Evolutionary conservation across 352 stramenopile genomes (phyloP), one percentile per base, ranked within the genome.

Genomic region (Thraustochytrium sp.): DNA sequence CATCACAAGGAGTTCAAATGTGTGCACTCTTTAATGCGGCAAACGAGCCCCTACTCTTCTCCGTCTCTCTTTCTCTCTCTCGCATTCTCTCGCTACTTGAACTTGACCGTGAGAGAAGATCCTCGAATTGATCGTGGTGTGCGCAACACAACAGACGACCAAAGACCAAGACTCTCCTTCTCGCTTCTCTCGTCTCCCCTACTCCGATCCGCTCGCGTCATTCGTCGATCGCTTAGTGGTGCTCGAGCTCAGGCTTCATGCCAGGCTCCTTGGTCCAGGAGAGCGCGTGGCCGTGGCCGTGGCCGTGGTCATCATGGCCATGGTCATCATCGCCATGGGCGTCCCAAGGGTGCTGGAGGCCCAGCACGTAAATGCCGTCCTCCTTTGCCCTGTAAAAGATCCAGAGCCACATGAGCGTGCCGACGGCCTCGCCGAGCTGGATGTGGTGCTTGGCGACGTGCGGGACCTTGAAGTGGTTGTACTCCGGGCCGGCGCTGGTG

Each of bases 331-430:
- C 42, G 26, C 26, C 13, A 51, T 72, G 23, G 42, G 9, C 90
- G 77, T 95, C 92, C 90, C 91, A 95, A 44, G 91, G 92, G 87
- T 95, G 90, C 80, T 94, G 1, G 89, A 89, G 82, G 86, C 94
- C 91, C 85, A 96, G 80, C 29, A 96, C 55, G 61, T 88, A 90
- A 64, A 88, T 88, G 73, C 92, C 92, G 85, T 96, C 92, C 85
- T 96, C 82, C 88, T 95, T 96, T 88, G 91, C 90, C 55, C 92
- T 90, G 84, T 89, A 95, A 87, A 96, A 95, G 85, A 96, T 86
- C 92, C 92, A 96, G 73, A 96, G 89, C 92, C 92, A 96, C 51
- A 93, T 89, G 89, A 96, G 92, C 42, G 90, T 94, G 87, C 91
- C 91, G 85, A 95, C 94, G n/a, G 90, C 90, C 74, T 93, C 86